Evolutionary conservation across 768 basidiomycete species (phyloP).

Genomic region (Suillus weaverae): DNA sequence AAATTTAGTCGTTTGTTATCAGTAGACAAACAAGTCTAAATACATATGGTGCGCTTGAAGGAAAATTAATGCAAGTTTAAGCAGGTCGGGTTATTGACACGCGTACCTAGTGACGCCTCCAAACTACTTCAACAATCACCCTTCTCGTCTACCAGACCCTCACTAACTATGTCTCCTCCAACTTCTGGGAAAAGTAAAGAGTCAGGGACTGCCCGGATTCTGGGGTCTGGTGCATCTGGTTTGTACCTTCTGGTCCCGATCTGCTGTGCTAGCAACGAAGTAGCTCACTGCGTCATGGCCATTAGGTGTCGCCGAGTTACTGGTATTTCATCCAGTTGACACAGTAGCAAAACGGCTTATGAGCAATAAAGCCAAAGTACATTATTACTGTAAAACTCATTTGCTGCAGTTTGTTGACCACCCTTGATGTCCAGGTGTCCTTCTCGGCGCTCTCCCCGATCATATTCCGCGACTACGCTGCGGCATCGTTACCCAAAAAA

Average conservation of each 20-base stretch:
- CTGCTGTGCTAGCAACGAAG: not conserved
- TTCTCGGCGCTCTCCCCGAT: conserved; percentile 64
- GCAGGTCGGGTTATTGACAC: not conserved
- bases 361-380: conserved; percentile 91
- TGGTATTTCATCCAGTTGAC: conserved; percentile 95
- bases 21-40: not conserved
- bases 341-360: conserved; percentile 98
- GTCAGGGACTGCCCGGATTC: conserved; percentile 84
- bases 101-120: not conserved
- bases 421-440: conserved; percentile 49
- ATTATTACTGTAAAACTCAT: not conserved
- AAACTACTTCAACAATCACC: not conserved
- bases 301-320: conserved; percentile 88
- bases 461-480: conserved; percentile 85
- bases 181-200: conserved; percentile 59
- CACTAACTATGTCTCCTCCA: conserved; percentile 46
- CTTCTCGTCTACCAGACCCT: not conserved
- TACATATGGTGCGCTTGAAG: not conserved
- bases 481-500: conserved; percentile 63
- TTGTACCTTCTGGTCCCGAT: not conserved
- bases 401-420: conserved; percentile 2
- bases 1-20: not conserved
- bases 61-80: not conserved
- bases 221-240: conserved; percentile 95
- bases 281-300: not conserved